Percentiles rank a stretch among this genome's conserved stretches.
Evolutionary conservation across 2,329 filamentous ascomycete genomes (phyloP).

Genomic region (Leptographium procerum): DNA sequence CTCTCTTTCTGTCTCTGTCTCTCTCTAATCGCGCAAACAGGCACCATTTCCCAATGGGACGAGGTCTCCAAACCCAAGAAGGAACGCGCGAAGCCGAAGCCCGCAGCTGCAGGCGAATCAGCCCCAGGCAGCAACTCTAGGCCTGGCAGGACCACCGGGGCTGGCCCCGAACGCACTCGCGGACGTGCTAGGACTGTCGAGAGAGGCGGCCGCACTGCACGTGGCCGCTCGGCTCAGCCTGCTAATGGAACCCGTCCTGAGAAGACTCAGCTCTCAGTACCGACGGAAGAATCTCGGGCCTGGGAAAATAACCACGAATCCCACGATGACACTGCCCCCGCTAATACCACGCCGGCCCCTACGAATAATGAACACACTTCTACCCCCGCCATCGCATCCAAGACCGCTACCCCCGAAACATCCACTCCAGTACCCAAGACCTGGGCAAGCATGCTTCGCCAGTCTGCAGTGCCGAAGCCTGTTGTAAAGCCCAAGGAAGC

Average conservation of each 20-base stretch:
- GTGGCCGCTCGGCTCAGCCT: slow-evolving; percentile 49
- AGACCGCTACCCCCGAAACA: slow-evolving; percentile 14
- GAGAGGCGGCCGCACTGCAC: slow-evolving; percentile 47
- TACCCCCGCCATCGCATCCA: slow-evolving; percentile 7
- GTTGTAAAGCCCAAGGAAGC: slow-evolving; percentile 11
- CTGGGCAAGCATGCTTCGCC: slow-evolving; percentile 66
- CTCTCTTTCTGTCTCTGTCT: background rate
- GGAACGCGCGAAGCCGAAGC: slow-evolving; percentile 60
- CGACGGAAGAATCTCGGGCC: slow-evolving; percentile 57
- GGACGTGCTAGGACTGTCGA: slow-evolving; percentile 53
- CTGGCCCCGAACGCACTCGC: slow-evolving; percentile 49
- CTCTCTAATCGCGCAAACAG: slow-evolving; percentile 28
- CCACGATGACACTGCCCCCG: slow-evolving; percentile 26
- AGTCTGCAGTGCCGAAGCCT: slow-evolving; percentile 33
- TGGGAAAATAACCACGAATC: slow-evolving; percentile 38
- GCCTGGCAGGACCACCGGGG: slow-evolving; percentile 49
- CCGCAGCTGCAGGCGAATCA: slow-evolving; percentile 44
- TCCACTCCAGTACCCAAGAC: slow-evolving; percentile 39
- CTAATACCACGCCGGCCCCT: slow-evolving; percentile 17
- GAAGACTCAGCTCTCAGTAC: slow-evolving; percentile 48
- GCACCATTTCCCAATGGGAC: slow-evolving; percentile 71
- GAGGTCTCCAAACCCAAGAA: slow-evolving; percentile 76
- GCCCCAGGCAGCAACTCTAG: slow-evolving; percentile 30
- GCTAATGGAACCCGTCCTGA: slow-evolving; percentile 52
- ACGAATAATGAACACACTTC: slow-evolving; percentile 22